Base-by-base conservation (phyloP, 139 green algal species). In the Closterium sp. region DNA sequence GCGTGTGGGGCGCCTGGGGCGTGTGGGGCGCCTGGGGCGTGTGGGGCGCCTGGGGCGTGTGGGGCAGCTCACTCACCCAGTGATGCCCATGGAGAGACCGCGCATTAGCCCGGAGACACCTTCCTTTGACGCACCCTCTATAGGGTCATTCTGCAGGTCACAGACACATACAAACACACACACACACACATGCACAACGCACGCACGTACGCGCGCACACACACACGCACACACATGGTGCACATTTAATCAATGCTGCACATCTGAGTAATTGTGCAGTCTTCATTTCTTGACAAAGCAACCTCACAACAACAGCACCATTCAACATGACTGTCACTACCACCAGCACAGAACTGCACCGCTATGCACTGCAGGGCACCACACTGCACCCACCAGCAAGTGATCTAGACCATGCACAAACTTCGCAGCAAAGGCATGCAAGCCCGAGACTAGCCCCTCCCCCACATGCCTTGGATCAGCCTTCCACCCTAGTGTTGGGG, bases 61-160 rank as follows among this genome's bases (percentile, higher is more conserved):
- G 10, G 43, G 23, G 0, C 43, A 28, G 43, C 43, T 69, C 12
- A 90, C 87, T 86, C 33, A 90, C 87, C 87, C 87, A 30, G 87
- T 38, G 23, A 90, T 43, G 12, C 87, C 87, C 23, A 38, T 84
- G 19, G 12, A 28, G 8, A 90, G 69, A 1, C 87, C 87, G 33
- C 88, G 69, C 21, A 90, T 38, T 36, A 90, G 87, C 4, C 87
- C 87, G 19, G 32, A 30, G 16, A 90, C 33, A 9, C 87, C 87
- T 10, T 90, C 87, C 23, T 81, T 90, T n/a, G 87, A 90, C 16
- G 33, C 87, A 85, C 87, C 87, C 23, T 90, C 87, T 36, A 90
- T 84, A 38, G 87, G 87, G 25, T 90, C 87, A 36, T 84, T 90
- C 87, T 90, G 87, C 33, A 32, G 32, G 28, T 7, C 36, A 55